Base-by-base conservation (phyloP, 2,329 filamentous ascomycete genomes). In the Ophiosphaerella herpotricha region DNA sequence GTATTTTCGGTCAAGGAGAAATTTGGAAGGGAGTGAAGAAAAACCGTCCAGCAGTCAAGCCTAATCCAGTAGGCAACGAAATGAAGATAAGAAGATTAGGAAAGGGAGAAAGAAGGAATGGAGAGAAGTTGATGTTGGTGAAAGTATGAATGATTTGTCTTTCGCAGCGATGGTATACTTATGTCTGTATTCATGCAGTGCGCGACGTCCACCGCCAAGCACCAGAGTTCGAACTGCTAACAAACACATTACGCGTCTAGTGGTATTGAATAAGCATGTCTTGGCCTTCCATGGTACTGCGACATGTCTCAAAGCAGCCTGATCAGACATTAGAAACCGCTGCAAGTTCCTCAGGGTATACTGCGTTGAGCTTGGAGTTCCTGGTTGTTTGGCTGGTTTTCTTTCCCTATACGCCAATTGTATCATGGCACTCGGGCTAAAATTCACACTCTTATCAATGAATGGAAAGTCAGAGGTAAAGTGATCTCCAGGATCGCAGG, bases 31-130 rank as follows among this genome's bases (percentile, higher is more conserved):
- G 39, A 12, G 39, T 14, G 33, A 23, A 32, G 12, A 43, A 44
- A 56, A 33, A 44, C 53, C 32, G 53, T 35, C 53, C 53, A 50
- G 53, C 50, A 53, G 53, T 53, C 21, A 14, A 33, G 43, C 40
- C 50, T 39, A 50, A 39, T 36, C 40, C 46, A 53, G 50, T 32
- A 43, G 46, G 50, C 46, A 32, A 48, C 33, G 45, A 48, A 52
- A 18, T 9, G 40, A 56, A 52, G n/a, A 50, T 7, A 49, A 35
- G n/a, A 16, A 24, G 31, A 40, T 23, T 26, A 34, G 13, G 23
- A 37, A 18, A n/a, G 8, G 13, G 13, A 44, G 29, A 46, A 35
- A 16, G 39, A 18, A 47, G 45, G 39, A 39, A 41, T 21, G 39
- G 34, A 18, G 36, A 32, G 9, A 21, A 21, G 3, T 21, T 21